Evolutionary conservation across 2,329 filamentous ascomycete genomes (phyloP).

Genomic region (Acrocalymma vagum): DNA sequence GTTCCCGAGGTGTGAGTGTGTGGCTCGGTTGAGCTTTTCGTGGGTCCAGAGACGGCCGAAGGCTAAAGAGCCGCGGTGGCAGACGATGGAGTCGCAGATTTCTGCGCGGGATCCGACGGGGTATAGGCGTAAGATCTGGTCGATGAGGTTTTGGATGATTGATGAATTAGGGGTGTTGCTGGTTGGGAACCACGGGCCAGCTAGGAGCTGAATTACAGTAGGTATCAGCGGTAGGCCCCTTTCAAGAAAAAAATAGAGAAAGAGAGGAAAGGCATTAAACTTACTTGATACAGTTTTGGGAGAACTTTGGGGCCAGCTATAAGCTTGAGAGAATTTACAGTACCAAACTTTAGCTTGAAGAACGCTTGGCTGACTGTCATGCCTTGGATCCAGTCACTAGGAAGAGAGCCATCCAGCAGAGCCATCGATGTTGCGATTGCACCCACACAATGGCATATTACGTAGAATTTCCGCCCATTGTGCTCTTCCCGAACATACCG

Average conservation of each 20-base stretch:
- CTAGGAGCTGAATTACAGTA: conserved; percentile 1
- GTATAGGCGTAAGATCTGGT: conserved; percentile 65
- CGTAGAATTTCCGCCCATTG: conserved; percentile 58
- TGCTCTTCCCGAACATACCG: conserved; percentile 57
- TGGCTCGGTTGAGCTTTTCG: conserved; percentile 70
- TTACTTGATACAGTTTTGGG: conserved; percentile 13
- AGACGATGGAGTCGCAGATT: conserved; percentile 68
- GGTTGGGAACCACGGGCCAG: conserved; percentile 21
- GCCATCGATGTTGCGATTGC: conserved; percentile 66
- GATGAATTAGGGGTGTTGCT: conserved; percentile 10
- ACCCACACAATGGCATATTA: conserved; percentile 70
- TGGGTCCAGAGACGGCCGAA: conserved; percentile 72
- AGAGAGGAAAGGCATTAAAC: too few species aligned
- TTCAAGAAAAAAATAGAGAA: neutral
- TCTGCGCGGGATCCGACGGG: conserved; percentile 61
- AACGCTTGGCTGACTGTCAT: conserved; percentile 70
- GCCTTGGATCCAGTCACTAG: conserved; percentile 64
- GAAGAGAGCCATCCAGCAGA: conserved; percentile 69
- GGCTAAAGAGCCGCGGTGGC: conserved; percentile 67
- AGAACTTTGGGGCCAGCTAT: conserved; percentile 24
- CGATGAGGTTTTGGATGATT: conserved; percentile 20
- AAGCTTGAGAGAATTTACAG: conserved; percentile 66
- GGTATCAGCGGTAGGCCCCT: neutral
- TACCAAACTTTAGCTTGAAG: conserved; percentile 68
- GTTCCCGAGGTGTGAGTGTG: conserved; percentile 59